Conservation (phyloP, 179 eudicot species). For the Beta lomatogona region DNA sequence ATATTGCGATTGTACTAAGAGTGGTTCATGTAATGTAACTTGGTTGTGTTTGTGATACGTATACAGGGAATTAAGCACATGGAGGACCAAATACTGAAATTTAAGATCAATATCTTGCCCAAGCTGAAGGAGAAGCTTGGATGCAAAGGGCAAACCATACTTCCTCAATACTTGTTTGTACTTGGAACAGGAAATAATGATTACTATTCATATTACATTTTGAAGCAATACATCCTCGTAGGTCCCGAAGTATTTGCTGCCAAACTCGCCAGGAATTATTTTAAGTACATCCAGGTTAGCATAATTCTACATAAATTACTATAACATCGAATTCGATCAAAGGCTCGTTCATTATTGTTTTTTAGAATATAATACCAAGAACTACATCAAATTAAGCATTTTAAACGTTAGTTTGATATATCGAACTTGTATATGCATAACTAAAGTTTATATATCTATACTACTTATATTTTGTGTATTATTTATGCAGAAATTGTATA, state of each 20-base stretch:
- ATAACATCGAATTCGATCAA: no score
- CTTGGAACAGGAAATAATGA: background rate
- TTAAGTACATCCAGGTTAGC: background rate
- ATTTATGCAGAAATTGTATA: background rate
- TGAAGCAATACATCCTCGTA: background rate
- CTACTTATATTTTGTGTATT: no score
- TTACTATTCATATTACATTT: conserved; percentile 1
- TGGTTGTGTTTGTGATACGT: background rate
- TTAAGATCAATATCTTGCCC: background rate
- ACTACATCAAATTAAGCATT: no score
- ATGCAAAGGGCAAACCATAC: background rate
- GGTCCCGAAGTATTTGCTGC: background rate
- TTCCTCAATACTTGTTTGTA: background rate
- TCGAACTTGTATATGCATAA: no score
- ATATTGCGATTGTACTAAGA: no score
- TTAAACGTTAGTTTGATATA: no score
- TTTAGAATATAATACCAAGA: no score
- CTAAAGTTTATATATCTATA: no score
- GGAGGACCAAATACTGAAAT: background rate
- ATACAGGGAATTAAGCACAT: background rate
- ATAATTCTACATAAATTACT: background rate
- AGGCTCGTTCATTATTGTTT: no score
- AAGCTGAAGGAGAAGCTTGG: background rate
- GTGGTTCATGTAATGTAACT: no score
- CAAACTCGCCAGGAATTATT: background rate